These are phyloP conservation scores for Leccinum boreale DNA, from an alignment of 768 basidiomycete species.

Conservation along the genomic window DNA sequence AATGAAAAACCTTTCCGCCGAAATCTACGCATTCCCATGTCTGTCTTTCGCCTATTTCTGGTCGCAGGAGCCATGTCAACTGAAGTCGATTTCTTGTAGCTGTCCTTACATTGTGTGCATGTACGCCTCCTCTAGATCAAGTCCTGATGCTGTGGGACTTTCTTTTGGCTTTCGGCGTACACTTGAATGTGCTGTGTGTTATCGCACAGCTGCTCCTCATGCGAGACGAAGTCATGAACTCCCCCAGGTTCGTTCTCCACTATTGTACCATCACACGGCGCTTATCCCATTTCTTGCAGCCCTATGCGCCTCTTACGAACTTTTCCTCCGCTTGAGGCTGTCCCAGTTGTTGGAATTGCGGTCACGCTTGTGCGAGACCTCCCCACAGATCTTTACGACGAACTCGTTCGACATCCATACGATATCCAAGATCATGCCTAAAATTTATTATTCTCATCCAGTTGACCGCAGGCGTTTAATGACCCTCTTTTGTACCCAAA, in stretches of 20 bases:
- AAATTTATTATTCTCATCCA: slow-evolving; percentile 1
- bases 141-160: slow-evolving; percentile 98
- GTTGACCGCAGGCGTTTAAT: slow-evolving; percentile 14
- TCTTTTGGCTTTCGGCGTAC: slow-evolving; percentile 92
- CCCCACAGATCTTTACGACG: slow-evolving; percentile 81
- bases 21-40: slow-evolving; percentile 98
- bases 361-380: slow-evolving; percentile 93
- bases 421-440: slow-evolving; percentile 37
- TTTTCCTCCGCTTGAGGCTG: slow-evolving; percentile 87
- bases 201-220: slow-evolving; percentile 93
- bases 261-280: not conserved
- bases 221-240: slow-evolving; percentile 84
- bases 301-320: slow-evolving; percentile 94
- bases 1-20: slow-evolving; percentile 89
- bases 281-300: slow-evolving; percentile 38
- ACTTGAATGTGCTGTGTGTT: slow-evolving; percentile 94
- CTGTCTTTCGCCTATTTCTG: slow-evolving; percentile 28
- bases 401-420: slow-evolving; percentile 85
- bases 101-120: slow-evolving; percentile 91
- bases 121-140: slow-evolving; percentile 94
- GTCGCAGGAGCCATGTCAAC: not conserved
- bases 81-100: slow-evolving; percentile 43
- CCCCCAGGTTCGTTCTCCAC: slow-evolving; percentile 62
- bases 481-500: slow-evolving; percentile 8
- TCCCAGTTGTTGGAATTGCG: slow-evolving; percentile 86